Base-by-base conservation (phyloP, 352 stramenopile species). In the Pythium rhizo-oryzae region DNA sequence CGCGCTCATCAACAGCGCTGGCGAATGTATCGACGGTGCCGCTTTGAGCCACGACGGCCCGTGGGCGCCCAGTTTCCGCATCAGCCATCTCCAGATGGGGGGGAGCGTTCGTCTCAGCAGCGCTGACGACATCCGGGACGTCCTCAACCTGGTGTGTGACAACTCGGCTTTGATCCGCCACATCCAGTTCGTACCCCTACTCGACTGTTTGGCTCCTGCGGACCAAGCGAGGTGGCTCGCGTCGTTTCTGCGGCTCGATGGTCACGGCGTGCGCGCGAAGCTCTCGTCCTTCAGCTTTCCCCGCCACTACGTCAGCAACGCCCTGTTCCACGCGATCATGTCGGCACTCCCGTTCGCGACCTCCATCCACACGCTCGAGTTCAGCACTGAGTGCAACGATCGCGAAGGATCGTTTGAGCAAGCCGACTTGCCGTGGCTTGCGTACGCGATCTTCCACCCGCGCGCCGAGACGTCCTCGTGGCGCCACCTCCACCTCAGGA, bases 361-460 rank as follows among this genome's bases (percentile, higher is more conserved):
- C 7, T 23, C 55, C 5, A 33, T 39, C 13, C 55, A 62, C 21
- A 50, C 54, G 54, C 21, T 60, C n/a, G 15, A 19, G 16, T 28
- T 59, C 37, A 55, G 9, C n/a, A 58, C 51, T 1, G 16, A 37
- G 15, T 51, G 7, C 21, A 24, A 6, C 5, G 4, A 25, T 28
- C 53, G 47, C 8, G 23, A 3, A 11, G 47, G 47, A 13, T 13
- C 30, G 30, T 47, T 46, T 46, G 30, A 59, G 52, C 4, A 18
- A 23, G n/a, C 23, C 13, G 23, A 51, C 13, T 16, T 53, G 3
- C 19, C 28, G 11, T 62, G 55, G 55, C 23, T 62, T 39, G 55
- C 55, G 12, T 62, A 53, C 39, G 55, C 55, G 1, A 35, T 52
- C 9, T 51, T 62, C 12, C 55, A 62, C 21, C 55, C 55, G 2